Evolutionary conservation across 148 eudicot species (phyloP), one percentile per base, ranked within the genome.

Genomic region (Beta vulgaris): DNA sequence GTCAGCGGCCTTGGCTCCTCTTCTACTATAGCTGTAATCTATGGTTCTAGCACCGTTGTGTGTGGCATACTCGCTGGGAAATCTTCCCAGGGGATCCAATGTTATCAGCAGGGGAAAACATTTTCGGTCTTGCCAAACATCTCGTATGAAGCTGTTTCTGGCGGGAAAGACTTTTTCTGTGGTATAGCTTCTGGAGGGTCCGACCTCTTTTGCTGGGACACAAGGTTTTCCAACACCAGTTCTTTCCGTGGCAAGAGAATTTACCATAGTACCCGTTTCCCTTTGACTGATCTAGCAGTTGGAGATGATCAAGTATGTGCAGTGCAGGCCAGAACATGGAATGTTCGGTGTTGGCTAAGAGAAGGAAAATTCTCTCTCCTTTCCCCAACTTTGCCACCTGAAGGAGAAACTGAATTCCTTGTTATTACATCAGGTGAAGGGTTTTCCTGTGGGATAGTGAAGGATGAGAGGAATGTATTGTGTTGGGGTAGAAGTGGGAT

Each of bases 401-500:
- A 70, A 74, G 79, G 55, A 15, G 67, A 76, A 9, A 54, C 48
- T 14, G 44, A 69, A 51, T 85, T 85, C 51, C 12, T 49, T 23
- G 53, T 71, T 19, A 82, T 85, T 37, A 85, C 91, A 4, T 85
- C 91, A 23, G 91, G 88, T 25, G 82, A 65, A 39, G 85, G 88
- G 44, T 87, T 85, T 76, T 83, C 88, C 9, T 83, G 91, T 71
- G 91, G 91, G 37, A 83, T 85, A 72, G 70, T 66, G 49, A 78
- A 67, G 77, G 80, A 80, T 32, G 73, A 60, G 21, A 69, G 78
- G 60, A 61, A 54, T 68, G 87, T 87, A 14, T 19, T 68, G 8
- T 87, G 91, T 71, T 87, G 88, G 91, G 91, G 91, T 44, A 84
- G 63, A 48, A 85, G 53, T 65, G 82, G 81, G 11, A 85, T 80